Percentiles rank a stretch among this genome's conserved stretches.
Evolutionary conservation across 2,329 filamentous ascomycete genomes (phyloP).

Genomic region (Teratosphaeria gauchensis): DNA sequence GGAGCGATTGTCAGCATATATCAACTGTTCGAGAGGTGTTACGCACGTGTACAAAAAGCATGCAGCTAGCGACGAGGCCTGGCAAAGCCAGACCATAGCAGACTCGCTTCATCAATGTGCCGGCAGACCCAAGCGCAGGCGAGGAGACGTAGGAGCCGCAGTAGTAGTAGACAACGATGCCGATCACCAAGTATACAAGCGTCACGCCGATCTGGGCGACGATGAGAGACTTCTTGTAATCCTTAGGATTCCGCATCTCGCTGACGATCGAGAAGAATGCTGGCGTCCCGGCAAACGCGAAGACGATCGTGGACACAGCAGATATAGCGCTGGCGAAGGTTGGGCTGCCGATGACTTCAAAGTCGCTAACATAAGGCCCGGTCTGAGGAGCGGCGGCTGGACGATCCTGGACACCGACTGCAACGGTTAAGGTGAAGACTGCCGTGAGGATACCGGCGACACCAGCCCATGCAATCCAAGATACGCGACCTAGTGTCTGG

Average conservation of each 20-base stretch:
- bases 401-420: conserved; percentile 45
- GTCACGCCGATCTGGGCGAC: conserved; percentile 49
- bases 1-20: background rate
- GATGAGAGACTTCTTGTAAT: conserved; percentile 49
- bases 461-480: conserved; percentile 27
- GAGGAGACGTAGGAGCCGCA: conserved; percentile 53
- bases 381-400: conserved; percentile 51
- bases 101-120: conserved; percentile 49
- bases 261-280: conserved; percentile 55
- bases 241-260: conserved; percentile 50
- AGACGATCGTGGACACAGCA: conserved; percentile 48
- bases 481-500: conserved; percentile 22
- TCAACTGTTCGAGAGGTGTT: background rate
- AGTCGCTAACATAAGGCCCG: conserved; percentile 50
- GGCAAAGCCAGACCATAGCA: conserved; percentile 49
- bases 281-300: conserved; percentile 47
- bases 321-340: conserved; percentile 49
- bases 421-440: conserved; percentile 30
- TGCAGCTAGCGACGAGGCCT: conserved; percentile 42
- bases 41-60: conserved; percentile 32
- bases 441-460: conserved; percentile 28
- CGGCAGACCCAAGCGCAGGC: conserved; percentile 51
- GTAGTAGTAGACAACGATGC: conserved; percentile 50
- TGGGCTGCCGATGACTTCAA: conserved; percentile 44
- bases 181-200: conserved; percentile 47